Conservation (phyloP, 2,329 filamentous ascomycete species). For the Hymenoscyphus fructigenus region DNA sequence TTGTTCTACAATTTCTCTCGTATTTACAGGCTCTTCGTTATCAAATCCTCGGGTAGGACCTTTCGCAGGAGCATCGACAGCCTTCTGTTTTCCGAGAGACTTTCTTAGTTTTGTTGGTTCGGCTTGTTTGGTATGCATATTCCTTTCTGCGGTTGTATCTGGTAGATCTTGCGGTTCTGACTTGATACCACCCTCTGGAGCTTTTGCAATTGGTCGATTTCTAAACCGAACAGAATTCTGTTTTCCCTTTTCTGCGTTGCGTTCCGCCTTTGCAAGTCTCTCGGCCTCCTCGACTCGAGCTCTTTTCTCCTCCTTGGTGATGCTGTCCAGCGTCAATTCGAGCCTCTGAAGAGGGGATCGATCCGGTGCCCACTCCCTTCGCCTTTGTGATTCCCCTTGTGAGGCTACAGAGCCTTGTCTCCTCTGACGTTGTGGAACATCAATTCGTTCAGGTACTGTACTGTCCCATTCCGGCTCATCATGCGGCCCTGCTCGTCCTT, state of each 20-base stretch:
- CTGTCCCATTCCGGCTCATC: slow-evolving; percentile 18
- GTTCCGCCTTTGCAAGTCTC: slow-evolving; percentile 50
- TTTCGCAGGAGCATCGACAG: slow-evolving; percentile 16
- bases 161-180: slow-evolving; percentile 26
- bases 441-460: slow-evolving; percentile 23
- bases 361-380: slow-evolving; percentile 70
- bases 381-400: slow-evolving; percentile 37
- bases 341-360: slow-evolving; percentile 91
- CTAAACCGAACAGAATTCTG: slow-evolving; percentile 36
- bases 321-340: slow-evolving; percentile 84
- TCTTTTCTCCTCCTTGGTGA: slow-evolving; percentile 94
- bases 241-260: slow-evolving; percentile 25
- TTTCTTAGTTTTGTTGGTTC: slow-evolving; percentile 38
- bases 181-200: slow-evolving; percentile 20
- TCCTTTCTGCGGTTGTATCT: slow-evolving; percentile 33
- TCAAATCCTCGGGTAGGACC: slow-evolving; percentile 25
- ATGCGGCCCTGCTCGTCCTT: slow-evolving; percentile 18
- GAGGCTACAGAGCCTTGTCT: slow-evolving; percentile 40
- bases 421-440: slow-evolving; percentile 19
- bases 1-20: slow-evolving; percentile 7
- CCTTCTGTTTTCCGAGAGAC: slow-evolving; percentile 30
- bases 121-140: slow-evolving; percentile 35
- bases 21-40: slow-evolving; percentile 24
- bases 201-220: slow-evolving; percentile 33
- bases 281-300: slow-evolving; percentile 83